Evolutionary conservation across 192 early-diverging fungal genomes (phyloP).

Genomic region (Coemansia sp.): DNA sequence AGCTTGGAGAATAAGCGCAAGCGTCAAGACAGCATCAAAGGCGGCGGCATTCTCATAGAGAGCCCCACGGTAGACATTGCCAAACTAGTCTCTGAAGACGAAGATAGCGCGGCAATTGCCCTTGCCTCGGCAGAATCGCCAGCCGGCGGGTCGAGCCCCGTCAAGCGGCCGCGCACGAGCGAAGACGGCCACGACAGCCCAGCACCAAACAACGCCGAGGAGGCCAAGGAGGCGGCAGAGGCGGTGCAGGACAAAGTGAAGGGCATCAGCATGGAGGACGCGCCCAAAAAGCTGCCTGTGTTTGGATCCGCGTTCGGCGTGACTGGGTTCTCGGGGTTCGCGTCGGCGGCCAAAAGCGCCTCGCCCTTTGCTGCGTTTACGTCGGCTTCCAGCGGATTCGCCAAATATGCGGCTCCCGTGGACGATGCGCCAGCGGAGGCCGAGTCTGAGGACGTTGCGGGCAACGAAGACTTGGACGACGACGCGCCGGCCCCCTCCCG

Average conservation of each 20-base stretch:
- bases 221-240: slow-evolving; percentile 1
- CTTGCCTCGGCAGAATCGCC: background rate
- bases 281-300: background rate
- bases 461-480: slow-evolving; percentile 1
- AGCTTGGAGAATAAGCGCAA: slow-evolving; percentile 44
- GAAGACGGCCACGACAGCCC: slow-evolving; percentile 19
- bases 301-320: slow-evolving; percentile 29
- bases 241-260: slow-evolving; percentile 14
- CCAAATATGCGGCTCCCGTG: slow-evolving; percentile 32
- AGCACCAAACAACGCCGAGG: slow-evolving; percentile 1
- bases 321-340: slow-evolving; percentile 30
- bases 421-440: background rate
- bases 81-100: background rate
- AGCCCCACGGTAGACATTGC: background rate
- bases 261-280: slow-evolving; percentile 4
- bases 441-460: background rate
- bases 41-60: background rate
- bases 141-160: slow-evolving; percentile 29
- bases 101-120: background rate
- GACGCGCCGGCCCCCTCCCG: background rate
- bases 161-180: slow-evolving; percentile 48
- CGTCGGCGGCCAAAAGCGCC: slow-evolving; percentile 24
- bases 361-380: slow-evolving; percentile 29
- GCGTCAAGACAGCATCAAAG: slow-evolving; percentile 47
- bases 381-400: slow-evolving; percentile 32